These are phyloP conservation scores for Hypoxylon sp. DNA, from an alignment of 2,329 filamentous ascomycete genomes.

Conservation along the genomic window DNA sequence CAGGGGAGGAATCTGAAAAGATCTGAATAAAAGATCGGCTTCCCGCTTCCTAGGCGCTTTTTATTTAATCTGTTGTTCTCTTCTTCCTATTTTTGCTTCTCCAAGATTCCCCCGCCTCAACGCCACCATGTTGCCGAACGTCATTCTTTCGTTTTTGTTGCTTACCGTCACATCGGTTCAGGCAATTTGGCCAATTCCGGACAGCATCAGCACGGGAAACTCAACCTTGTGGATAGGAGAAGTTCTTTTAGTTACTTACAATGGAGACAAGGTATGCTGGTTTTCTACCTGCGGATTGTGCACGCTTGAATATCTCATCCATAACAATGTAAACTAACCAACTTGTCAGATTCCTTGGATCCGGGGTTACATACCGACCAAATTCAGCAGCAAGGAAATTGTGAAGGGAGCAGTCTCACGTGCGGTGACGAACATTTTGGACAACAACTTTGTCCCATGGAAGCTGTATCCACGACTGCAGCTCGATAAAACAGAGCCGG, in stretches of 20 bases:
- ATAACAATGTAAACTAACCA: constrained; percentile 52
- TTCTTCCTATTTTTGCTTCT: constrained; percentile 31
- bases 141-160: constrained; percentile 59
- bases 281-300: constrained; percentile 50
- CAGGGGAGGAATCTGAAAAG: constrained; percentile 9
- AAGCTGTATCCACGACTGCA: constrained; percentile 76
- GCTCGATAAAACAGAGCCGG: constrained; percentile 75
- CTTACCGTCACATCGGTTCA: constrained; percentile 60
- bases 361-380: constrained; percentile 61
- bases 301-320: constrained; percentile 33
- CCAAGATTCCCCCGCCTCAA: constrained; percentile 33
- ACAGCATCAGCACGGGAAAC: constrained; percentile 66
- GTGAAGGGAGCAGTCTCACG: constrained; percentile 72
- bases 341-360: constrained; percentile 65
- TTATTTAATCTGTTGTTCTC: constrained; percentile 28
- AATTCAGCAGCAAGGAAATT: constrained; percentile 66
- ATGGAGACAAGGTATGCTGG: constrained; percentile 70
- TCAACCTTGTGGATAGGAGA: constrained; percentile 68
- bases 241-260: constrained; percentile 70
- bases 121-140: constrained; percentile 47
- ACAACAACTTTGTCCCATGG: constrained; percentile 81
- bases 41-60: constrained; percentile 25
- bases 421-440: constrained; percentile 75
- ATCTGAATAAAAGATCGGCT: constrained; percentile 30
- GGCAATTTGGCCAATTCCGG: constrained; percentile 73